phyloP scores from a whole-genome alignment of 176 grass and related monocot genomes.

The Bothriochloa decipiens region DNA sequence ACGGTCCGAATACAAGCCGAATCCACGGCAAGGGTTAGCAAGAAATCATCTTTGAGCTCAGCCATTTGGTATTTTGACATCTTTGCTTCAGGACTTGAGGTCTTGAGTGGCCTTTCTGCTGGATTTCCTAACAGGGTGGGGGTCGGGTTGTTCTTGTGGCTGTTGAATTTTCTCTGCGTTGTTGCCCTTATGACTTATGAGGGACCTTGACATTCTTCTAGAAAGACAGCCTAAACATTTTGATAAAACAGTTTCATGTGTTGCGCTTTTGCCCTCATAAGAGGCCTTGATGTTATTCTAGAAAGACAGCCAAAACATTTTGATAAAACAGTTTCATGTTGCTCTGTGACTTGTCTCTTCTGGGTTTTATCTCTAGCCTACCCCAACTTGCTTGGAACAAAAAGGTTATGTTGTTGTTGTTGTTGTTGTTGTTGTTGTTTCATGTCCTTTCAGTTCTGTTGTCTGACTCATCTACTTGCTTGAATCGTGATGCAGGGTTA shows the following conservation, averaged over 20 bases:
- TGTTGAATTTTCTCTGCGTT: background rate
- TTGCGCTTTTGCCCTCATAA: no score
- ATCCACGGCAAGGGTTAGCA: no score
- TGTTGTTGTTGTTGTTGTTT: no score
- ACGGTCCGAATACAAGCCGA: no score
- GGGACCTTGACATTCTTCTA: background rate
- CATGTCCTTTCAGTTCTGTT: background rate
- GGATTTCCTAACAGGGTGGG: no score
- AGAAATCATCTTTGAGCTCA: background rate
- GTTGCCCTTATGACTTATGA: background rate
- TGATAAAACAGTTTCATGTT: background rate
- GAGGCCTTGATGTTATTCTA: no score
- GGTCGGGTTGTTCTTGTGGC: background rate
- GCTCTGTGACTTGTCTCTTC: no score
- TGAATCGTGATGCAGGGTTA: conserved; percentile 40
- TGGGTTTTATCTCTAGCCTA: no score
- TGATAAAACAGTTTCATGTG: background rate
- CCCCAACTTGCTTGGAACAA: no score
- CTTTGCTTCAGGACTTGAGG: background rate
- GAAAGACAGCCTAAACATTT: background rate
- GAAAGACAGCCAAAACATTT: background rate
- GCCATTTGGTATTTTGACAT: background rate
- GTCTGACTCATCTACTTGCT: background rate
- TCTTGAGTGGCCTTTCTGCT: background rate
- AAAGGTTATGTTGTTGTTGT: no score